Conservation (phyloP, 2,329 filamentous ascomycete genomes). For the Aspergillus piperis region DNA sequence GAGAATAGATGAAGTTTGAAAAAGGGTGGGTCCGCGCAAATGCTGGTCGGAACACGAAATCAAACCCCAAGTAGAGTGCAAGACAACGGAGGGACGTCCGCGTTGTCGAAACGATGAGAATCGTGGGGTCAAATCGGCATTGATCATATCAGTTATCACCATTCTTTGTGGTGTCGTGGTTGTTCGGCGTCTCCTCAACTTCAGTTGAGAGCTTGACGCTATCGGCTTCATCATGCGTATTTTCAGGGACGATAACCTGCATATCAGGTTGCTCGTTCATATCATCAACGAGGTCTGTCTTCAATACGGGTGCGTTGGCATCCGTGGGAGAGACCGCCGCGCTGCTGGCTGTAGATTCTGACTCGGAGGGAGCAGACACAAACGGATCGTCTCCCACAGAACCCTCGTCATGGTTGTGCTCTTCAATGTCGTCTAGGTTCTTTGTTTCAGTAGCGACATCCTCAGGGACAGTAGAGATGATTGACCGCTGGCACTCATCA, state of each 20-base stretch:
- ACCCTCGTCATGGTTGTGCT: constrained; percentile 8
- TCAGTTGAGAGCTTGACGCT: background rate
- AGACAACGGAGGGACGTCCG: background rate
- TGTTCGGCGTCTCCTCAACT: constrained; percentile 5
- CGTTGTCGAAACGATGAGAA: background rate
- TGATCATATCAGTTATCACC: background rate
- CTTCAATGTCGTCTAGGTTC: constrained; percentile 8
- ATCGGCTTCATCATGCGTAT: constrained; percentile 1
- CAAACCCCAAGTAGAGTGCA: background rate
- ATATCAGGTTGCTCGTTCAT: constrained; percentile 10
- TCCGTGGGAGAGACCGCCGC: constrained; percentile 7
- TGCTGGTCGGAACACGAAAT: background rate
- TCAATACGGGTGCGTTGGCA: constrained; percentile 3
- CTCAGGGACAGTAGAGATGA: constrained; percentile 5
- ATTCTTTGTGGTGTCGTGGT: constrained; percentile 5
- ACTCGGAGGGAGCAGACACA: constrained; percentile 12
- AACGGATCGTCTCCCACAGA: constrained; percentile 15
- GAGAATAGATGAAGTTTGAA: background rate
- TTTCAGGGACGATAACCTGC: background rate
- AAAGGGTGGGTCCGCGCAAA: background rate
- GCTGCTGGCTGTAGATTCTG: constrained; percentile 16
- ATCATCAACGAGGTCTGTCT: constrained; percentile 2
- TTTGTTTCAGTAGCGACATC: background rate
- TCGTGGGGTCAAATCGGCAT: constrained; percentile 4
- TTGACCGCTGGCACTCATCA: constrained; percentile 11